Conservation (phyloP, 345 rosid genomes). For the Gossypium sturtianum region DNA sequence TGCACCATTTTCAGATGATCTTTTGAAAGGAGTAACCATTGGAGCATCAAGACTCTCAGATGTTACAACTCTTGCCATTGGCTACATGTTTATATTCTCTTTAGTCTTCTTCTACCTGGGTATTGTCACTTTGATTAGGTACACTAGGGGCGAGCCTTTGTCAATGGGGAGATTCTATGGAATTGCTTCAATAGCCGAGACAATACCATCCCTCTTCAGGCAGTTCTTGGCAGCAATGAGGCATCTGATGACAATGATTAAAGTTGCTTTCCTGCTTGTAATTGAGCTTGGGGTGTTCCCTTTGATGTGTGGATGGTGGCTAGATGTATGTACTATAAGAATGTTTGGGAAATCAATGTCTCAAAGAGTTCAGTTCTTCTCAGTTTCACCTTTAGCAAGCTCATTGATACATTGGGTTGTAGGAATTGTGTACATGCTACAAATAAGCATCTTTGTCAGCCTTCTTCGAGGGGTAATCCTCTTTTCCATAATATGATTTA, state of each 20-base stretch:
- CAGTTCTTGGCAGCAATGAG: conserved; percentile 96
- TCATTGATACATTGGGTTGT: conserved; percentile 97
- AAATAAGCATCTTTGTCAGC: conserved; percentile 96
- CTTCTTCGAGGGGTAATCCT: conserved; percentile 94
- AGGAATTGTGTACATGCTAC: conserved; percentile 92
- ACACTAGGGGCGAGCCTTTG: conserved; percentile 94
- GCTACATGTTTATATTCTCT: conserved; percentile 77
- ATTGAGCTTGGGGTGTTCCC: conserved; percentile 99
- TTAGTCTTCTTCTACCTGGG: conserved; percentile 76
- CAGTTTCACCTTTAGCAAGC: conserved; percentile 89
- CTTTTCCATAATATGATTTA: conserved; percentile 1
- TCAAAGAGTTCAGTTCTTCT: conserved; percentile 74
- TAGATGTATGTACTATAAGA: conserved; percentile 89
- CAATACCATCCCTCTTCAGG: conserved; percentile 84
- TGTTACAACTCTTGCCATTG: conserved; percentile 91
- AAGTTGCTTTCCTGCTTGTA: conserved; percentile 96
- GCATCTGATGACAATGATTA: conserved; percentile 99
- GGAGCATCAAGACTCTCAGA: conserved; percentile 88
- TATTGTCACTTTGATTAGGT: conserved; percentile 72
- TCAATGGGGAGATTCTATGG: conserved; percentile 80
- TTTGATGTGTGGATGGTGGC: conserved; percentile 99
- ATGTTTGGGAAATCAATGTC: conserved; percentile 97
- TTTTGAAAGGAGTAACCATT: conserved; percentile 52
- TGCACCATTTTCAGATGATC: conserved; percentile 46
- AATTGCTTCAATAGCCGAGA: conserved; percentile 75